Conservation (phyloP, 805 yeast genomes). For the Naumovozyma baii region DNA sequence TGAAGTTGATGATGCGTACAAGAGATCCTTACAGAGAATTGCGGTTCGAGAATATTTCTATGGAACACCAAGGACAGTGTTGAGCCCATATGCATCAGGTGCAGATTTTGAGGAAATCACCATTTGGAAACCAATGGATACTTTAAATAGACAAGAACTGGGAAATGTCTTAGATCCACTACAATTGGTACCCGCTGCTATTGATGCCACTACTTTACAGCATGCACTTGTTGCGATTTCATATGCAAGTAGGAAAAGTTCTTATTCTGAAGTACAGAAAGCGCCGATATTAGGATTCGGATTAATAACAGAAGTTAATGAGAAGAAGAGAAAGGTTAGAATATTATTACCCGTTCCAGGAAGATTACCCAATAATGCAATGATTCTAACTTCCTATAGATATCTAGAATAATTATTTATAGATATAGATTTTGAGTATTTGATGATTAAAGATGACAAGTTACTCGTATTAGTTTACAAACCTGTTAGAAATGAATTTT, state of each 20-base stretch:
- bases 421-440: too few relatives aligned
- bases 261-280: conserved; percentile 38
- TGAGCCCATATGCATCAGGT: conserved; percentile 82
- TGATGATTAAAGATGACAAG: too few relatives aligned
- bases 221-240: conserved; percentile 66
- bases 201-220: conserved; percentile 48
- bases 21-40: conserved; percentile 63
- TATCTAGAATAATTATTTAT: conserved; percentile 79
- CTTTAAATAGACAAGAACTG: conserved; percentile 5
- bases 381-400: conserved; percentile 68
- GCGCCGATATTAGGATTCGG: conserved; percentile 72
- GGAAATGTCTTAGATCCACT: conserved; percentile 19
- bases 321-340: conserved; percentile 54
- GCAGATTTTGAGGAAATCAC: conserved; percentile 52
- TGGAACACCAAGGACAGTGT: conserved; percentile 54
- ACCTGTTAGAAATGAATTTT: too few relatives aligned
- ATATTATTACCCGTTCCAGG: conserved; percentile 85
- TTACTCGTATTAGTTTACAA: too few relatives aligned
- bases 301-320: conserved; percentile 62
- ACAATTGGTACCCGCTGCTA: conserved; percentile 32
- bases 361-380: conserved; percentile 61
- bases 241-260: conserved; percentile 40
- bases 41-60: conserved; percentile 83
- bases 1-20: conserved; percentile 58
- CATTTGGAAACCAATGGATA: conserved; percentile 49